A percentile compares a stretch with the other conserved stretches of the same genome.
These are phyloP conservation scores for Ehretia macrophylla DNA, from an alignment of 257 asterid genomes.

Conservation along the genomic window DNA sequence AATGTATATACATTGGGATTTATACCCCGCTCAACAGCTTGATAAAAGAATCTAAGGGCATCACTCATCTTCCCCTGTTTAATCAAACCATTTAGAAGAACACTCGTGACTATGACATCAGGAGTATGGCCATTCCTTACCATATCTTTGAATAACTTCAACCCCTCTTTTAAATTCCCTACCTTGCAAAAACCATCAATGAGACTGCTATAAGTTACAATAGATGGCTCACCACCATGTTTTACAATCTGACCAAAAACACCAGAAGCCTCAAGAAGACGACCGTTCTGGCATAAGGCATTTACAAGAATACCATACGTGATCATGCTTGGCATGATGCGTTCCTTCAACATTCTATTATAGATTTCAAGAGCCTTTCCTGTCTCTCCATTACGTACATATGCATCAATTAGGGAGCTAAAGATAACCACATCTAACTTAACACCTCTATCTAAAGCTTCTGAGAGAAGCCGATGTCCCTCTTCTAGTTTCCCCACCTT, in stretches of 20 bases:
- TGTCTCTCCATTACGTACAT: constrained; percentile 26
- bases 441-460: constrained; percentile 27
- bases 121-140: constrained; percentile 25
- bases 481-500: constrained; percentile 31
- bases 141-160: constrained; percentile 22
- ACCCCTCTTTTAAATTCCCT: constrained; percentile 25
- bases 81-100: constrained; percentile 30
- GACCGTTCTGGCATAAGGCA: constrained; percentile 26
- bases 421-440: constrained; percentile 35
- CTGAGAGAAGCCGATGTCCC: constrained; percentile 28
- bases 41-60: constrained; percentile 26
- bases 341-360: constrained; percentile 33
- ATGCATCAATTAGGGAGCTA: constrained; percentile 33
- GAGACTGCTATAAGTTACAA: constrained; percentile 20
- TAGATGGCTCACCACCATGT: constrained; percentile 26
- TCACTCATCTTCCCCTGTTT: constrained; percentile 24
- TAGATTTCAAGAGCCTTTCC: constrained; percentile 24
- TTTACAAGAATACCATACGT: constrained; percentile 36
- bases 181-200: constrained; percentile 31
- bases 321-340: constrained; percentile 29
- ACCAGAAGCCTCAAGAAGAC: constrained; percentile 29
- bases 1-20: constrained; percentile 26
- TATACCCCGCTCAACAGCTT: constrained; percentile 24
- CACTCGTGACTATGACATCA: constrained; percentile 15
- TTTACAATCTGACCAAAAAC: constrained; percentile 25